phyloP scores from a whole-genome alignment of 2,329 filamentous ascomycete species.

The Hymenoscyphus albidus region DNA sequence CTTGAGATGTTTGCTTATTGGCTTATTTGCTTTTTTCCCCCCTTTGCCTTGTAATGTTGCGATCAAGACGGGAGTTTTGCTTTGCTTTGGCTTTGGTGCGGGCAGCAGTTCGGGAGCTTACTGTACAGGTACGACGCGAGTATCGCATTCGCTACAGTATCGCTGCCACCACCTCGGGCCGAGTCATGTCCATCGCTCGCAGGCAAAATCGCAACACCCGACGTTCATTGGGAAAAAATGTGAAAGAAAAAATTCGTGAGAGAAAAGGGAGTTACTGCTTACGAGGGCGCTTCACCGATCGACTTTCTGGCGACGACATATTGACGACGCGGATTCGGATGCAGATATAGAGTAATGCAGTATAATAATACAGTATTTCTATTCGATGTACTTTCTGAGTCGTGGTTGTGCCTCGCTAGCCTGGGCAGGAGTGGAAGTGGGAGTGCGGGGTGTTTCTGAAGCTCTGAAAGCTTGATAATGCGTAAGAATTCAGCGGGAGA shows the following conservation, averaged over 20 bases:
- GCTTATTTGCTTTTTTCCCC: no score
- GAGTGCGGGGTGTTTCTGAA: background rate
- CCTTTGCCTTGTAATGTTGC: background rate
- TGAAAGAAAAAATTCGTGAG: background rate
- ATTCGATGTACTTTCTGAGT: background rate
- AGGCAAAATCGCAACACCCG: no score
- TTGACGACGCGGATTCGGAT: background rate
- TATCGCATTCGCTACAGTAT: background rate
- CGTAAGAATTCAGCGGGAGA: background rate
- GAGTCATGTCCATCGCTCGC: background rate
- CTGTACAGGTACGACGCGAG: no score
- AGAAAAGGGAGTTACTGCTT: background rate
- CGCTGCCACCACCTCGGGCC: background rate
- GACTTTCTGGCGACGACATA: conserved; percentile 12
- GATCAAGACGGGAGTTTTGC: background rate
- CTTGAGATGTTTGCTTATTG: no score
- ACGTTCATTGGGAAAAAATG: background rate
- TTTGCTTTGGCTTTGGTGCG: background rate
- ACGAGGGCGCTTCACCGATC: conserved; percentile 7
- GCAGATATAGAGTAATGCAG: no score
- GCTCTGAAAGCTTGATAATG: background rate
- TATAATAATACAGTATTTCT: no score
- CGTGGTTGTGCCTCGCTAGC: background rate
- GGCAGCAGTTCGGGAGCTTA: background rate
- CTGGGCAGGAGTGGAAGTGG: background rate